These are phyloP conservation scores for Alternaria angustiovoidea DNA, from an alignment of 2,329 filamentous ascomycete species.

Conservation along the genomic window DNA sequence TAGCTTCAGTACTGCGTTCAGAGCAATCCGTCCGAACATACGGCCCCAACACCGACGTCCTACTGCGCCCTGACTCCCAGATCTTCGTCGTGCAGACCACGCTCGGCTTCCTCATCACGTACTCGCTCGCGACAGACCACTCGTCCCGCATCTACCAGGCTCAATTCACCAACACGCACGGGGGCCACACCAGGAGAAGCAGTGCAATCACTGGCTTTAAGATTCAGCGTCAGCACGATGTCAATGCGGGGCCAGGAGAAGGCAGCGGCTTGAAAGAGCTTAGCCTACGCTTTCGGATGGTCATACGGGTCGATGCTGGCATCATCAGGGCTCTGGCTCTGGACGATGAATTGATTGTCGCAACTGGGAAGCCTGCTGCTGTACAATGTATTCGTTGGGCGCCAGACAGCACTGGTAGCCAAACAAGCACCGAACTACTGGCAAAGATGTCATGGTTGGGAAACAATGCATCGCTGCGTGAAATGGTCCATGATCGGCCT, in stretches of 20 bases:
- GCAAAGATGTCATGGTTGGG: slow-evolving; percentile 86
- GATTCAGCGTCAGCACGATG: slow-evolving; percentile 48
- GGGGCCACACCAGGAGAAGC: slow-evolving; percentile 59
- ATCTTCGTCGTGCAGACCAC: slow-evolving; percentile 91
- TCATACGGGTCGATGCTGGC: slow-evolving; percentile 96
- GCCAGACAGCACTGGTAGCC: slow-evolving; percentile 79
- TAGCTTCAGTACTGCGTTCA: slow-evolving; percentile 86
- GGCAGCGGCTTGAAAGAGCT: slow-evolving; percentile 83
- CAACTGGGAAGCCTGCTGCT: slow-evolving; percentile 90
- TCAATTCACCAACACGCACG: slow-evolving; percentile 68
- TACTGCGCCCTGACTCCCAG: slow-evolving; percentile 88
- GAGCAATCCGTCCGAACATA: slow-evolving; percentile 80
- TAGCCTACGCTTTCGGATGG: slow-evolving; percentile 92
- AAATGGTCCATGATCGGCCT: slow-evolving; percentile 92
- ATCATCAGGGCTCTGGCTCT: slow-evolving; percentile 87
- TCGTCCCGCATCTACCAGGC: slow-evolving; percentile 85
- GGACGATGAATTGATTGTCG: slow-evolving; percentile 91
- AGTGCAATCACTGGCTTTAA: slow-evolving; percentile 51
- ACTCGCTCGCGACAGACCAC: slow-evolving; percentile 86
- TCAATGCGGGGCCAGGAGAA: slow-evolving; percentile 75
- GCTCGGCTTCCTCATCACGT: slow-evolving; percentile 89
- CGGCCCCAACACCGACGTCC: slow-evolving; percentile 81
- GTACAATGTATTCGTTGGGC: slow-evolving; percentile 97
- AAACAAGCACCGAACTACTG: slow-evolving; percentile 90
- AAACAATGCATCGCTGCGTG: slow-evolving; percentile 76